Evolutionary conservation across 176 grass and related monocot species (phyloP).

Genomic region (Oryza nivara): DNA sequence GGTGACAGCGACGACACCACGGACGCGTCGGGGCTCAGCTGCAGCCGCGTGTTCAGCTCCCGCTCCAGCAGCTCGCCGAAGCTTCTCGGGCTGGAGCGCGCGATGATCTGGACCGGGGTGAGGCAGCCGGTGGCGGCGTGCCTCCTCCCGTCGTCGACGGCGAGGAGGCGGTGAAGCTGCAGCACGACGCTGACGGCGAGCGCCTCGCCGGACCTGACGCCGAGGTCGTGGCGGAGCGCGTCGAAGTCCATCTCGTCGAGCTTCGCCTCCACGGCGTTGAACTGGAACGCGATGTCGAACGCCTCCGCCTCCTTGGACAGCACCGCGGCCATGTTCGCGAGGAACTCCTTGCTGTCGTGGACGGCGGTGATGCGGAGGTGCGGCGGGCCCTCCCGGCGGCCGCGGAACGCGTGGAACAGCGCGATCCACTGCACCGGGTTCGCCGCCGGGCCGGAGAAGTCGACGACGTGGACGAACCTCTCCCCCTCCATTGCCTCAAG

Average conservation of each 20-base stretch:
- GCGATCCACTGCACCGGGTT: conserved; percentile 74
- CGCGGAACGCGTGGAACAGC: conserved; percentile 51
- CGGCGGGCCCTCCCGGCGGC: conserved; percentile 47
- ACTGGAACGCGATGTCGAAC: conserved; percentile 68
- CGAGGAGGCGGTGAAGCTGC: conserved; percentile 55
- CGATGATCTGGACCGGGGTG: conserved; percentile 51
- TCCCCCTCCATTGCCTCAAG: conserved; percentile 72
- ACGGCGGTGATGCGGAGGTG: conserved; percentile 65
- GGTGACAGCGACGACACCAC: conserved; percentile 21
- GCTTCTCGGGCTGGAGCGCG: conserved; percentile 49
- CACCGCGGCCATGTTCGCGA: conserved; percentile 43
- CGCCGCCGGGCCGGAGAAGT: conserved; percentile 58
- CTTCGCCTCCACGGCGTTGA: conserved; percentile 34
- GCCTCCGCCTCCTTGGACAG: conserved; percentile 57
- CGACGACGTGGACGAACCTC: conserved; percentile 65
- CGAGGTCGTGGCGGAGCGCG: conserved; percentile 42
- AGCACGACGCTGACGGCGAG: conserved; percentile 54
- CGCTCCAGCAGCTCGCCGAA: conserved; percentile 56
- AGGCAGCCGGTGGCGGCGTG: not conserved
- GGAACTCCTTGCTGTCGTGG: conserved; percentile 40
- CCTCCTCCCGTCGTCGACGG: conserved; percentile 26
- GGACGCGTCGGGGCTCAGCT: conserved; percentile 56
- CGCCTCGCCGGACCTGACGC: conserved; percentile 57
- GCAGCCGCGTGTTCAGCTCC: conserved; percentile 51
- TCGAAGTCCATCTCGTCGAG: conserved; percentile 50